These are phyloP conservation scores for Lumnitzera racemosa DNA, from an alignment of 345 rosid genomes.

Conservation along the genomic window DNA sequence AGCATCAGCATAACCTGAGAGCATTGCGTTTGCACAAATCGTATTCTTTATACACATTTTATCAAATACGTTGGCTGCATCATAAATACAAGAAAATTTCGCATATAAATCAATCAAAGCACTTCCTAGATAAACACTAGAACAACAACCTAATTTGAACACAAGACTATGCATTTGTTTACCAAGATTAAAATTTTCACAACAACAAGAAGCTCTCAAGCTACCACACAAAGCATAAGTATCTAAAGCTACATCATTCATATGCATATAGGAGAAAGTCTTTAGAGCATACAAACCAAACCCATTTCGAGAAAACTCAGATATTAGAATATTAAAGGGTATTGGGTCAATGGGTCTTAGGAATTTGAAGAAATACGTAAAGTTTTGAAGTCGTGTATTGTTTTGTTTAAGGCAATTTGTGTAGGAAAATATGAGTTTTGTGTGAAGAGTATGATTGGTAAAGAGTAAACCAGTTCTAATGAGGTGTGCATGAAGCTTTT, in stretches of 20 bases:
- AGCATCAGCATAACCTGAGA: conserved; percentile 34
- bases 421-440: conserved; percentile 28
- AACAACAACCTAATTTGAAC: conserved; percentile 30
- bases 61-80: conserved; percentile 38
- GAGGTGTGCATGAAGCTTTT: conserved; percentile 24
- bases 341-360: conserved; percentile 24
- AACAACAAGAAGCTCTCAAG: conserved; percentile 27
- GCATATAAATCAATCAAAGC: conserved; percentile 42
- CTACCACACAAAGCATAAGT: conserved; percentile 38
- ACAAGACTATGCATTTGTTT: conserved; percentile 33
- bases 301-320: conserved; percentile 34
- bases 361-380: conserved; percentile 26
- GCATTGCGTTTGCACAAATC: conserved; percentile 50
- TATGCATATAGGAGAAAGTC: conserved; percentile 40
- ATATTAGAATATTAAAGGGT: conserved; percentile 34
- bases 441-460: conserved; percentile 12
- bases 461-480: conserved; percentile 25
- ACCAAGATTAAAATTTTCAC: conserved; percentile 27
- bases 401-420: conserved; percentile 12
- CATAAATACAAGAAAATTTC: conserved; percentile 15
- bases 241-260: conserved; percentile 28
- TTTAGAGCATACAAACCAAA: conserved; percentile 23
- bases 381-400: conserved; percentile 10
- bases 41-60: conserved; percentile 46
- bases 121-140: conserved; percentile 46